phyloP scores from a whole-genome alignment of 1,284 basidiomycete genomes.

The Cryptococcus amylolentus region DNA sequence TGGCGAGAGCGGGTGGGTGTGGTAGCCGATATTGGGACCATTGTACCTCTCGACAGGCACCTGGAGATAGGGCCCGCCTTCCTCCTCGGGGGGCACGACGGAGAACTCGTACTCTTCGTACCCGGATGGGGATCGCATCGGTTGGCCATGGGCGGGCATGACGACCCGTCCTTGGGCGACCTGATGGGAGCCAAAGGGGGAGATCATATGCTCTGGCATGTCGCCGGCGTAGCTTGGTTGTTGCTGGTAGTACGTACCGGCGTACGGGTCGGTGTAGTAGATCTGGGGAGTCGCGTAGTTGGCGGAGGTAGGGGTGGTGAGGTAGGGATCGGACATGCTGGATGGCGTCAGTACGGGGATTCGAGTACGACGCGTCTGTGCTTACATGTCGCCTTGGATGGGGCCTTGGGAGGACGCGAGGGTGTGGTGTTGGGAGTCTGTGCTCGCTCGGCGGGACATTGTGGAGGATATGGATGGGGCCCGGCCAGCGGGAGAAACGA shows the following conservation, averaged over 20 bases:
- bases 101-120: slow-evolving; percentile 17
- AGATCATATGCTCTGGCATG: slow-evolving; percentile 16
- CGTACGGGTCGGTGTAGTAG: slow-evolving; percentile 14
- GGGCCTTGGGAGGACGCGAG: slow-evolving; percentile 7
- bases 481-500: too few species aligned
- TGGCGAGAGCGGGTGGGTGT: slow-evolving; percentile 20
- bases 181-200: slow-evolving; percentile 19
- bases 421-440: slow-evolving; percentile 7
- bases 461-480: not conserved
- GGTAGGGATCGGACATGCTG: slow-evolving; percentile 16
- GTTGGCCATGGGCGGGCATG: slow-evolving; percentile 18
- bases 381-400: slow-evolving; percentile 15
- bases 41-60: slow-evolving; percentile 14
- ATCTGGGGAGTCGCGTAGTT: slow-evolving; percentile 11
- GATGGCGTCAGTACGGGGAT: not conserved
- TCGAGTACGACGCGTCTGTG: not conserved
- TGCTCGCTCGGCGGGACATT: slow-evolving; percentile 16
- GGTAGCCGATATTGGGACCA: not conserved
- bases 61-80: slow-evolving; percentile 12
- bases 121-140: slow-evolving; percentile 10
- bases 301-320: slow-evolving; percentile 12
- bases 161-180: slow-evolving; percentile 20
- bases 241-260: slow-evolving; percentile 1
- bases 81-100: slow-evolving; percentile 19
- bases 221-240: slow-evolving; percentile 6